A percentile compares a stretch with the other conserved stretches of the same genome.
Evolutionary conservation across 768 basidiomycete species (phyloP).

Genomic region (Tubosaeta sp.): DNA sequence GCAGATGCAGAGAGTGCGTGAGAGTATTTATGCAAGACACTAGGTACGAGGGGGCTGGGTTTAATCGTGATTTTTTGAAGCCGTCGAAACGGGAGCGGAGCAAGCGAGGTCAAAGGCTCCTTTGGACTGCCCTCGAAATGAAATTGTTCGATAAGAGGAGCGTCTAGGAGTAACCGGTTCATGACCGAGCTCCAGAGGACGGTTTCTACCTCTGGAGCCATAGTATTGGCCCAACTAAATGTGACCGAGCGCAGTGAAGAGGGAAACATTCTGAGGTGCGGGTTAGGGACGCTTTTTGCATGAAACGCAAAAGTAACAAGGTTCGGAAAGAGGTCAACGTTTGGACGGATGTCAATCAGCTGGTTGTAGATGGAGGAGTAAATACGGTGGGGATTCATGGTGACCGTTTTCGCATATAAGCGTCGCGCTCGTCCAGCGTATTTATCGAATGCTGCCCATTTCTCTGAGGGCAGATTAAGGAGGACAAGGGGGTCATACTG

Average conservation of each 20-base stretch:
- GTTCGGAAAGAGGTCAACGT: constrained; percentile 23
- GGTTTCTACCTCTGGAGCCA: constrained; percentile 10
- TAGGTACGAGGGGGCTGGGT: constrained; percentile 18
- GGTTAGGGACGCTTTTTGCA: constrained; percentile 8
- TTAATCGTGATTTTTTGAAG: constrained; percentile 21
- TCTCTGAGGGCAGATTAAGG: constrained; percentile 7
- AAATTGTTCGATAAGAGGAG: constrained; percentile 19
- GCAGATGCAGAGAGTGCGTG: constrained; percentile 18
- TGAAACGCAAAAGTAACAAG: constrained; percentile 15
- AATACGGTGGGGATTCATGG: constrained; percentile 22
- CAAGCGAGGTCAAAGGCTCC: constrained; percentile 10
- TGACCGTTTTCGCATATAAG: constrained; percentile 25
- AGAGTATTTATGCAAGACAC: constrained; percentile 23
- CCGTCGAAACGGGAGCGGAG: constrained; percentile 15
- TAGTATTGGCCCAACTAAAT: constrained; percentile 19
- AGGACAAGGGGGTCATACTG: constrained; percentile 6
- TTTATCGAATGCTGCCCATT: constrained; percentile 20
- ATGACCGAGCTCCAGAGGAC: constrained; percentile 20
- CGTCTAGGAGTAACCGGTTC: constrained; percentile 15
- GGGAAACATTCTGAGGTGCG: constrained; percentile 19
- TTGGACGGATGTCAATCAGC: constrained; percentile 17
- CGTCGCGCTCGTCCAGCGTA: constrained; percentile 19
- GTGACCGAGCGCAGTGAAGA: constrained; percentile 19
- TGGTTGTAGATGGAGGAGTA: constrained; percentile 26
- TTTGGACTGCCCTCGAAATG: constrained; percentile 25